These are phyloP conservation scores for Fusarium sp. DNA, from an alignment of 2,329 filamentous ascomycete genomes.

Conservation along the genomic window DNA sequence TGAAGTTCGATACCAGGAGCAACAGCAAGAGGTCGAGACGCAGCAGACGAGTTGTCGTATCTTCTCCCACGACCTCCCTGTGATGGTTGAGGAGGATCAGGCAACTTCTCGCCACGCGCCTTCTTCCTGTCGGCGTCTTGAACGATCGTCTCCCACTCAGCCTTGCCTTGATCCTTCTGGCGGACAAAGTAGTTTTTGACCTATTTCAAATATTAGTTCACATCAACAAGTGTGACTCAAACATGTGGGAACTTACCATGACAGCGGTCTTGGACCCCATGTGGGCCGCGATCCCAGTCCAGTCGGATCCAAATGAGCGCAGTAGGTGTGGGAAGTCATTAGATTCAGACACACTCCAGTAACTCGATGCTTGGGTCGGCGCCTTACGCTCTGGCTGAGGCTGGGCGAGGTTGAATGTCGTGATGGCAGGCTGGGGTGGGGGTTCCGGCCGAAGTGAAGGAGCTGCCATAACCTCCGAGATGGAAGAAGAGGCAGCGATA, in stretches of 20 bases:
- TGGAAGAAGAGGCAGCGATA: constrained; percentile 50
- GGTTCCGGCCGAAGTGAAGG: constrained; percentile 67
- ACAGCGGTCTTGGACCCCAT: constrained; percentile 87
- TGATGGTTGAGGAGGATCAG: constrained; percentile 68
- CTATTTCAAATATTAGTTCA: constrained; percentile 49
- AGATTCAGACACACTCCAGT: constrained; percentile 87
- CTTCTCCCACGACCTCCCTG: constrained; percentile 61
- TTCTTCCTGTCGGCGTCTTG: constrained; percentile 69
- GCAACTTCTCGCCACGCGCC: constrained; percentile 66
- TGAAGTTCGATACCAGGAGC: constrained; percentile 57
- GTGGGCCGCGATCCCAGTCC: constrained; percentile 77
- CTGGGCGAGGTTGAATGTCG: constrained; percentile 62
- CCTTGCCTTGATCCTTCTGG: constrained; percentile 68
- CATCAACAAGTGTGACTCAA: background rate
- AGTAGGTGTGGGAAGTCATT: constrained; percentile 80
- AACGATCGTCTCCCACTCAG: constrained; percentile 70
- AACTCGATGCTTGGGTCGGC: constrained; percentile 75
- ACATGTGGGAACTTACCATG: constrained; percentile 70
- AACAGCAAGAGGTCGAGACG: constrained; percentile 58
- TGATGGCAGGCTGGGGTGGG: constrained; percentile 58
- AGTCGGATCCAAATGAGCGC: constrained; percentile 82
- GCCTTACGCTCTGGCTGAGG: constrained; percentile 61
- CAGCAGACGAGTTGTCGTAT: constrained; percentile 54
- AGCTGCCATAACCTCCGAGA: constrained; percentile 66
- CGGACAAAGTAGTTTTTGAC: constrained; percentile 76